Conservation (phyloP, 2,329 filamentous ascomycete species). For the Neofusicoccum parvum region DNA sequence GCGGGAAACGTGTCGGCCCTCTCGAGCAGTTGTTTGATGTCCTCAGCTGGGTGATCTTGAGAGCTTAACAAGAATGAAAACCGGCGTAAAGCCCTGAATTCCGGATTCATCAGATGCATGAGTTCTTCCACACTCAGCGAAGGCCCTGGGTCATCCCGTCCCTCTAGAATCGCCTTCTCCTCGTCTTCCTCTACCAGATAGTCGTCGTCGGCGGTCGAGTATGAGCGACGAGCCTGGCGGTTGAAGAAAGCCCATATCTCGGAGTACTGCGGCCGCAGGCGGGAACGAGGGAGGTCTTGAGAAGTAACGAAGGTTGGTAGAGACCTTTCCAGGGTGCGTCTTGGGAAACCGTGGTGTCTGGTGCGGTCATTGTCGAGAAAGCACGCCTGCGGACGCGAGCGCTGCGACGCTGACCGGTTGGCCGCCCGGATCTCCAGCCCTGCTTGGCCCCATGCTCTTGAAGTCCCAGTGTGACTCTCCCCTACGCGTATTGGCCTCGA, state of each 20-base stretch:
- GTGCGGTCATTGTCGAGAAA: not conserved
- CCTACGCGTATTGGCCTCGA: not conserved
- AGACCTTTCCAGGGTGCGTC: not conserved
- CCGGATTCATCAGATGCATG: not conserved
- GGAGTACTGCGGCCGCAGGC: not conserved
- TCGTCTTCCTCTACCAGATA: conserved; percentile 14
- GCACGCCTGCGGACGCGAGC: not conserved
- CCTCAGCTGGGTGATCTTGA: not conserved
- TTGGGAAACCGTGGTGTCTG: not conserved
- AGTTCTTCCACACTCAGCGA: not conserved
- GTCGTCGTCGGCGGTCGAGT: conserved; percentile 4
- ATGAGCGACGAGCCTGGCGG: not conserved
- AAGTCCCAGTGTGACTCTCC: not conserved
- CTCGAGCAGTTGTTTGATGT: not conserved
- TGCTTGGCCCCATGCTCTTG: not conserved
- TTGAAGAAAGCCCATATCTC: not conserved
- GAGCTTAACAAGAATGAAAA: not conserved
- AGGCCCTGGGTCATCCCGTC: too few species aligned
- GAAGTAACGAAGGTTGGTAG: not conserved
- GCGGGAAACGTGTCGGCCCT: not conserved
- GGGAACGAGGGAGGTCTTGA: not conserved
- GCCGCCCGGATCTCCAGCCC: too few species aligned
- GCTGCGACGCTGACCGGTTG: not conserved
- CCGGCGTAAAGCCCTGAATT: not conserved
- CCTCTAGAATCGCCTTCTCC: not conserved